Percentiles rank a stretch among this genome's conserved stretches.
Evolutionary conservation across 768 basidiomycete species (phyloP).

Genomic region (Rhodotorula kratochvilovae): DNA sequence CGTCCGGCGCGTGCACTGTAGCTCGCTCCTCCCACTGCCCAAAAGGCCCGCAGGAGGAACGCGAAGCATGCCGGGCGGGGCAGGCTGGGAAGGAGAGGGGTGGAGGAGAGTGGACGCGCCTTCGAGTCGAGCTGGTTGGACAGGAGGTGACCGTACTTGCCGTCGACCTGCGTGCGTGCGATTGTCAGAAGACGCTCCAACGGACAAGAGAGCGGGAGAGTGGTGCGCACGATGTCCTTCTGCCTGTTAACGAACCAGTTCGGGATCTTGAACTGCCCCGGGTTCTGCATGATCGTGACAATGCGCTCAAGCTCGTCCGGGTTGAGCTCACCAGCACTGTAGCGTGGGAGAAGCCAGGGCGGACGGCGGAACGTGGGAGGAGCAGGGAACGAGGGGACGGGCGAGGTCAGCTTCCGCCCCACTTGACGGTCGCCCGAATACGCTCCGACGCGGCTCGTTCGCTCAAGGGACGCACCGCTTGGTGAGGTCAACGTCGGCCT

Average conservation of each 20-base stretch:
- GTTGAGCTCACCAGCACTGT: slow-evolving; percentile 96
- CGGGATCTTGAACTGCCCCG: slow-evolving; percentile 98
- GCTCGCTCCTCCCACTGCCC: no score
- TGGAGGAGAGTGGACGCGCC: slow-evolving; percentile 53
- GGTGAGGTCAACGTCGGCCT: slow-evolving; percentile 97
- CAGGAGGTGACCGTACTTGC: slow-evolving; percentile 90
- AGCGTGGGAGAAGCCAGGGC: no score
- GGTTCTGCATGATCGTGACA: slow-evolving; percentile 99
- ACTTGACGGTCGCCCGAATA: background rate
- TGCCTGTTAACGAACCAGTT: slow-evolving; percentile 99
- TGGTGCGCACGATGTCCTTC: slow-evolving; percentile 50
- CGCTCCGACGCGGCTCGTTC: no score
- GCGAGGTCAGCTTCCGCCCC: background rate
- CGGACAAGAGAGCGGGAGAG: background rate
- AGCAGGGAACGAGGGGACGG: no score
- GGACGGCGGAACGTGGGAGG: background rate
- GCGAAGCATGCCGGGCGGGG: no score
- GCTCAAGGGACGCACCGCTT: slow-evolving; percentile 88
- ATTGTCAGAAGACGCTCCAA: slow-evolving; percentile 55
- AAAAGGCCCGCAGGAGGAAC: background rate
- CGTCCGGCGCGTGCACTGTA: no score
- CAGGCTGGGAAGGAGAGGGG: no score
- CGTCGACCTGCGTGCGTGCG: slow-evolving; percentile 56
- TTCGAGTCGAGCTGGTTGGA: slow-evolving; percentile 97
- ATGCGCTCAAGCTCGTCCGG: slow-evolving; percentile 98